phyloP scores from a whole-genome alignment of 805 yeast genomes.

The Kodamaea lidongshanica region DNA sequence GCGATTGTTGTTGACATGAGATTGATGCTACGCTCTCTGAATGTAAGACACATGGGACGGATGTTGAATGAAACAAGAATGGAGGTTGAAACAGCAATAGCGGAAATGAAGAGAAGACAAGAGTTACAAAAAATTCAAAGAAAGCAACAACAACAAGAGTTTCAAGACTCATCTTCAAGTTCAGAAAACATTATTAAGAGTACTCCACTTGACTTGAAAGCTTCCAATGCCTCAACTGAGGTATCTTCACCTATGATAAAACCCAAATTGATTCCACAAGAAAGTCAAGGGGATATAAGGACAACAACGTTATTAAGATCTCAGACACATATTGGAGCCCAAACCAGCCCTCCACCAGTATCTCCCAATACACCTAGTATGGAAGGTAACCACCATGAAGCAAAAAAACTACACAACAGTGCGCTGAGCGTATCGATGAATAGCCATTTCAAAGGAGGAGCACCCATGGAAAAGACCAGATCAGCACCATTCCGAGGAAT shows the following conservation, averaged over 20 bases:
- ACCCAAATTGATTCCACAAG: slow-evolving; percentile 2
- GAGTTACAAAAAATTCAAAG: slow-evolving; percentile 11
- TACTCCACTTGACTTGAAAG: too few species aligned
- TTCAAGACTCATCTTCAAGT: slow-evolving; percentile 1
- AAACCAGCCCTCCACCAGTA: slow-evolving; percentile 2
- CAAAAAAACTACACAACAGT: slow-evolving; percentile 7
- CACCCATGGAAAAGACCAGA: slow-evolving; percentile 10
- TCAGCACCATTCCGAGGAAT: slow-evolving; percentile 21
- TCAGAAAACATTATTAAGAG: not conserved
- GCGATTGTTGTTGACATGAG: slow-evolving; percentile 59
- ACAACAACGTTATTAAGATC: slow-evolving; percentile 2
- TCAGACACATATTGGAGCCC: not conserved
- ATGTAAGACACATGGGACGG: slow-evolving; percentile 46
- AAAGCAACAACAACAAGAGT: slow-evolving; percentile 1
- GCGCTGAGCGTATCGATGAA: slow-evolving; percentile 9
- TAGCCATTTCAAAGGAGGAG: slow-evolving; percentile 1
- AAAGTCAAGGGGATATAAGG: slow-evolving; percentile 2
- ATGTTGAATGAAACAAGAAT: slow-evolving; percentile 27
- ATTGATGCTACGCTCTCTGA: slow-evolving; percentile 50
- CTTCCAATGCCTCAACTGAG: slow-evolving; percentile 2
- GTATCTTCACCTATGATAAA: not conserved
- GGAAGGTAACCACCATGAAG: slow-evolving; percentile 1
- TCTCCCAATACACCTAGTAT: slow-evolving; percentile 6
- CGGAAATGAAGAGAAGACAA: slow-evolving; percentile 14
- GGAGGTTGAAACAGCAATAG: slow-evolving; percentile 22